These are phyloP conservation scores for Firmiana major DNA, from an alignment of 345 rosid genomes.

Conservation along the genomic window DNA sequence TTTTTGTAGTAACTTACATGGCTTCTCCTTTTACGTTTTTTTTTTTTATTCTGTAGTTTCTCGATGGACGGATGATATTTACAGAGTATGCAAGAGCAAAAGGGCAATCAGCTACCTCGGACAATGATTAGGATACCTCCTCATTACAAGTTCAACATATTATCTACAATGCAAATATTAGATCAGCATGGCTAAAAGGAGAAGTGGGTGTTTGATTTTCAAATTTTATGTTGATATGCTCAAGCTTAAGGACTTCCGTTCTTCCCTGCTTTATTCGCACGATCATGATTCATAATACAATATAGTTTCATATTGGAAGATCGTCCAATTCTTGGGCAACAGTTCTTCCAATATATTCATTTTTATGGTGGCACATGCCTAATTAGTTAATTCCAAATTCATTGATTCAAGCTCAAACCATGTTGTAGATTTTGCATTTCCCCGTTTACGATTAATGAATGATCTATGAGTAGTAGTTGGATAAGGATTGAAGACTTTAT, in stretches of 20 bases:
- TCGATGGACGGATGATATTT: slow-evolving; percentile 6
- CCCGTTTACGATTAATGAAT: background rate
- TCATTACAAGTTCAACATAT: background rate
- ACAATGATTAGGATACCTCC: background rate
- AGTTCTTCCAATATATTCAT: too few species aligned
- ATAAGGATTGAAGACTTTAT: background rate
- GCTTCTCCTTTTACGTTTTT: background rate
- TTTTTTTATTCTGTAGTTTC: background rate
- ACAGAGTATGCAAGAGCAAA: slow-evolving; percentile 1
- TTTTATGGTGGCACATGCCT: background rate
- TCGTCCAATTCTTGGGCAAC: too few species aligned
- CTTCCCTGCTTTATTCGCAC: too few species aligned
- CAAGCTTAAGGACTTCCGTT: too few species aligned
- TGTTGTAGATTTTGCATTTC: background rate
- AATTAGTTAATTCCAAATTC: too few species aligned
- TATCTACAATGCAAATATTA: too few species aligned
- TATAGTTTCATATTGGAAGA: too few species aligned
- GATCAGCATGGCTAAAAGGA: background rate
- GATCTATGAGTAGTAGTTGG: too few species aligned
- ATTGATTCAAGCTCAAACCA: background rate
- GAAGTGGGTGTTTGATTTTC: background rate
- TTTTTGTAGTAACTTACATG: background rate
- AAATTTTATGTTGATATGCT: too few species aligned
- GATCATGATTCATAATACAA: too few species aligned
- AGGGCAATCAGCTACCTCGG: background rate